A percentile compares a stretch with the other conserved stretches of the same genome.
Conservation (phyloP, 768 basidiomycete species). For the Boletus rubescentipes region DNA sequence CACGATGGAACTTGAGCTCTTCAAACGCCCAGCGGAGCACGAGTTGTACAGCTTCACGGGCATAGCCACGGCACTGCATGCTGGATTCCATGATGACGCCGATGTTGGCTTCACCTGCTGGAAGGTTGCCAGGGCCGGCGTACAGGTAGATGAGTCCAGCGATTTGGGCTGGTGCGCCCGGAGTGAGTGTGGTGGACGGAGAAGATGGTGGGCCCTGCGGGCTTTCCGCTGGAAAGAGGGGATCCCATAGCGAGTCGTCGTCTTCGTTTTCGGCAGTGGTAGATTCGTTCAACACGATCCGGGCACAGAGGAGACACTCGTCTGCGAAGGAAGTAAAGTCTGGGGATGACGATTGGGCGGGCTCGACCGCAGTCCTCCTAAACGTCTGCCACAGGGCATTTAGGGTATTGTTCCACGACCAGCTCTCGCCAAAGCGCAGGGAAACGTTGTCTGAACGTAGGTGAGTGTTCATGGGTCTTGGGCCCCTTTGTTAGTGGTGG, state of each 20-base stretch:
- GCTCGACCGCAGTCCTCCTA: slow-evolving; percentile 25
- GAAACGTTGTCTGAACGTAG: slow-evolving; percentile 16
- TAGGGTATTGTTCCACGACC: not conserved
- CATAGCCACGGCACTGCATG: slow-evolving; percentile 44
- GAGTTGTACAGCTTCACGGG: slow-evolving; percentile 44
- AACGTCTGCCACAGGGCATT: slow-evolving; percentile 24
- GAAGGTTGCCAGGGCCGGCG: slow-evolving; percentile 14
- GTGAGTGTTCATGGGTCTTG: slow-evolving; percentile 3
- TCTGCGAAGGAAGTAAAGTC: slow-evolving; percentile 24
- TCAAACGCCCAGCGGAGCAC: slow-evolving; percentile 47
- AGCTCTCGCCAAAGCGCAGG: not conserved
- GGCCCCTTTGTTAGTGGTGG: not conserved
- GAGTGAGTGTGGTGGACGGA: not conserved
- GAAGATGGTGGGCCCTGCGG: not conserved
- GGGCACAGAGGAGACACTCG: slow-evolving; percentile 31
- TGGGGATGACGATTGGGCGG: slow-evolving; percentile 25
- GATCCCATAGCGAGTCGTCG: not conserved
- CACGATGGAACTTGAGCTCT: slow-evolving; percentile 34
- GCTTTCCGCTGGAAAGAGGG: not conserved
- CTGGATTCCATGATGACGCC: slow-evolving; percentile 48
- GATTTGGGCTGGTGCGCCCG: not conserved
- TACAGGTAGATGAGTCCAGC: slow-evolving; percentile 31
- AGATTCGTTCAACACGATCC: slow-evolving; percentile 7
- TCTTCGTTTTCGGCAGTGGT: no score
- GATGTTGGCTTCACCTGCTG: slow-evolving; percentile 49